phyloP scores from a whole-genome alignment of 495 filamentous ascomycete species.

The Rhypophila decipiens region DNA sequence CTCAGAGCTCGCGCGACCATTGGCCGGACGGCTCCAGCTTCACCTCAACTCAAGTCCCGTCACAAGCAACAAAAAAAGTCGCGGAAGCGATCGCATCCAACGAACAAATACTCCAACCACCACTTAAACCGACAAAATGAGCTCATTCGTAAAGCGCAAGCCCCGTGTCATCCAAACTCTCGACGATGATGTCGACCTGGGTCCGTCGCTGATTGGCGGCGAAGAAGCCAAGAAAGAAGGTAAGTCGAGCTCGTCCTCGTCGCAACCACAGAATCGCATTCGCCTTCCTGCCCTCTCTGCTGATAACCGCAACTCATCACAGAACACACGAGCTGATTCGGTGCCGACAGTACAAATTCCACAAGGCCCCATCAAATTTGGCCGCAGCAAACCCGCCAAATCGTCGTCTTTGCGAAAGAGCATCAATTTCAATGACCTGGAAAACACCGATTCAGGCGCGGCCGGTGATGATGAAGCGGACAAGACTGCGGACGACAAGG shows the following conservation, averaged over 20 bases:
- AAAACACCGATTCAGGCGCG: conserved; percentile 12
- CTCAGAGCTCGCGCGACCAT: neutral
- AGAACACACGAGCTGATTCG: conserved; percentile 31
- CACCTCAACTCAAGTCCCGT: neutral
- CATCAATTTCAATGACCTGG: conserved; percentile 37
- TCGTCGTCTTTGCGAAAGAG: conserved; percentile 45
- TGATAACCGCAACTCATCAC: conserved; percentile 17
- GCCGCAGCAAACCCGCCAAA: conserved; percentile 40
- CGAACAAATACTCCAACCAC: neutral
- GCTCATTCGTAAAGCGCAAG: conserved; percentile 61
- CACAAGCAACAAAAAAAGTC: neutral
- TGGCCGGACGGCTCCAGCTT: neutral
- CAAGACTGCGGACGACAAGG: conserved; percentile 26
- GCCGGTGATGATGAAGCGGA: neutral
- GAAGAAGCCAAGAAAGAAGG: conserved; percentile 27
- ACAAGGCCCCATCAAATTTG: conserved; percentile 36
- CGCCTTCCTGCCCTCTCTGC: conserved; percentile 10
- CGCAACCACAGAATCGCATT: neutral
- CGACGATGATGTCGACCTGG: conserved; percentile 45
- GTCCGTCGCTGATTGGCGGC: conserved; percentile 19
- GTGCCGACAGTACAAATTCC: conserved; percentile 23
- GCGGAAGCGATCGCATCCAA: neutral
- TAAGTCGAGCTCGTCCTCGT: conserved; percentile 15
- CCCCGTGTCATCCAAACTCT: conserved; percentile 66
- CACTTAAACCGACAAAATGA: neutral